Evolutionary conservation across 108 stramenopile species (phyloP).

Genomic region (Cyclotella baltica): DNA sequence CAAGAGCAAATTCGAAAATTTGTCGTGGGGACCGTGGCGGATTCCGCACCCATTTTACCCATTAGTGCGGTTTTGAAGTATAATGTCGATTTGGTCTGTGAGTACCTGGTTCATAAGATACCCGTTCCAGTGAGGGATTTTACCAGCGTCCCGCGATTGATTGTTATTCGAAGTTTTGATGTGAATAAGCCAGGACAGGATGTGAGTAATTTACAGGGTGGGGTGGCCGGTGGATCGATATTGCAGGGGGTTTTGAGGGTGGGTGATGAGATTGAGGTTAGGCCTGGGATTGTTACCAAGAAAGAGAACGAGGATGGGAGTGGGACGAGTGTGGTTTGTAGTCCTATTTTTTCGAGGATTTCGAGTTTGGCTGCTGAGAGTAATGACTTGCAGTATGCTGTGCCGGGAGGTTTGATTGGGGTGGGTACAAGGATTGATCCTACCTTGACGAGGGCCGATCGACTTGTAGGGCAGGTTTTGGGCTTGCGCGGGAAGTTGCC

Average conservation of each 20-base stretch:
- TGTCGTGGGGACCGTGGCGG: conserved; percentile 98
- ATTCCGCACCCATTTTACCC: conserved; percentile 96
- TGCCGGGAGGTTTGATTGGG: conserved; percentile 99
- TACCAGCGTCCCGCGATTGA: conserved; percentile 91
- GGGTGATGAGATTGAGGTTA: conserved; percentile 99
- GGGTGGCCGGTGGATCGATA: conserved; percentile 99
- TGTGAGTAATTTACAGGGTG: conserved; percentile 94
- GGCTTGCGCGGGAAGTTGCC: conserved; percentile 97
- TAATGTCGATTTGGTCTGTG: conserved; percentile 99
- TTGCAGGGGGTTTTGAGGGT: conserved; percentile 96
- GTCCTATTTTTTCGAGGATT: conserved; percentile 91
- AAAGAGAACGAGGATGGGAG: conserved; percentile 80
- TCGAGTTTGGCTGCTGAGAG: conserved; percentile 95
- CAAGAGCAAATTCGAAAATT: conserved; percentile 98
- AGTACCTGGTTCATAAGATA: conserved; percentile 96
- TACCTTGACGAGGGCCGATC: conserved; percentile 98
- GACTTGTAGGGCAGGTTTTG: conserved; percentile 98
- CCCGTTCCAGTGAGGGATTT: conserved; percentile 97
- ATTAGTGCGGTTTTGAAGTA: conserved; percentile 98
- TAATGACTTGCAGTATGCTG: conserved; percentile 98
- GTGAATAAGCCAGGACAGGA: conserved; percentile 99
- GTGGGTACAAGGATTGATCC: conserved; percentile 99
- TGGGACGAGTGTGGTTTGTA: conserved; percentile 88
- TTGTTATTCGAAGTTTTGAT: conserved; percentile 99
- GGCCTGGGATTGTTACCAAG: conserved; percentile 98